Percentiles rank a stretch among this genome's conserved stretches.
phyloP scores from a whole-genome alignment of 2,329 filamentous ascomycete genomes.

The Penicillium sp. region DNA sequence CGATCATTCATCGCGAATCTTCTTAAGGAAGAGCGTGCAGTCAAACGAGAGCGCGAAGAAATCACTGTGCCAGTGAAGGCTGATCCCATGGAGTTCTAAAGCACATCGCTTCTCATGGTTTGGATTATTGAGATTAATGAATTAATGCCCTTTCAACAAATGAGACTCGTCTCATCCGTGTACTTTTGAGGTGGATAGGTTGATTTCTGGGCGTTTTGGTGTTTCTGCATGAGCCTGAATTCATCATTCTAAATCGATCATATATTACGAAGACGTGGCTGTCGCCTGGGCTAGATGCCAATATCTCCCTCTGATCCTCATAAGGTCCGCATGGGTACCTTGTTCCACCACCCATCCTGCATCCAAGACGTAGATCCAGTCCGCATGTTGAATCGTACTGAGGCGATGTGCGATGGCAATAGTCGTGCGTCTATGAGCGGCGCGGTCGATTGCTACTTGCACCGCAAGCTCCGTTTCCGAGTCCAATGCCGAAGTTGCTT shows the following conservation, averaged over 20 bases:
- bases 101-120: not conserved
- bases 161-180: not conserved
- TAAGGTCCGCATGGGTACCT: slow-evolving; percentile 66
- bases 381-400: slow-evolving; percentile 85
- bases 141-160: slow-evolving; percentile 24
- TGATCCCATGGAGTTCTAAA: slow-evolving; percentile 70
- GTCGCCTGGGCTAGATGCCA: not conserved
- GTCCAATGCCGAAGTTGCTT: slow-evolving; percentile 85
- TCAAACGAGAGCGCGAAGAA: slow-evolving; percentile 60
- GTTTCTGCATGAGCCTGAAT: slow-evolving; percentile 1
- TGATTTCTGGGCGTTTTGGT: slow-evolving; percentile 18
- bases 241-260: slow-evolving; percentile 2
- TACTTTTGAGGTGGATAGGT: not conserved
- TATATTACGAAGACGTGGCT: not conserved
- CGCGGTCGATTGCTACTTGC: slow-evolving; percentile 79
- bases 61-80: slow-evolving; percentile 48
- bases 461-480: slow-evolving; percentile 87
- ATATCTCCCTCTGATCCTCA: not conserved
- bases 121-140: slow-evolving; percentile 23
- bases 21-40: slow-evolving; percentile 72
- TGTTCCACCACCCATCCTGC: slow-evolving; percentile 82
- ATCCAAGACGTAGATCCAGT: slow-evolving; percentile 91
- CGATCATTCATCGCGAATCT: slow-evolving; percentile 77
- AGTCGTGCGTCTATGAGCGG: slow-evolving; percentile 81
- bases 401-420: slow-evolving; percentile 92